A percentile compares a stretch with the other conserved stretches of the same genome.
Conservation (phyloP, 225 moss, liverwort and hornwort species). For the Lunularia cruciata region DNA sequence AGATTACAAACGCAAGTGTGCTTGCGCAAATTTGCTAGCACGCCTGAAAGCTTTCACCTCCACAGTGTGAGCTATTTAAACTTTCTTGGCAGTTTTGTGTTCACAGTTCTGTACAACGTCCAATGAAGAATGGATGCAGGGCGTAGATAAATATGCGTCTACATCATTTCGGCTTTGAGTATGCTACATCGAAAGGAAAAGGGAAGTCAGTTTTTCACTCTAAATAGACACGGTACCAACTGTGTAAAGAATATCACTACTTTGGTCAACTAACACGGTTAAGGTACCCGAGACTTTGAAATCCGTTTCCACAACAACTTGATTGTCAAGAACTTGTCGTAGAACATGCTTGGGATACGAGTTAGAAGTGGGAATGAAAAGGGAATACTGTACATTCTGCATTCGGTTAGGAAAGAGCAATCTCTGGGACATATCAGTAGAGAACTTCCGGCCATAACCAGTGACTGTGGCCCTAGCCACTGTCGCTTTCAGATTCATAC, state of each 20-base stretch:
- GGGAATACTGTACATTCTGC: slow-evolving; percentile 66
- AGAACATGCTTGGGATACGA: slow-evolving; percentile 53
- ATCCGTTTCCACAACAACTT: slow-evolving; percentile 63
- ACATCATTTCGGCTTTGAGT: background rate
- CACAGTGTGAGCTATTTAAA: no score
- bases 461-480: slow-evolving; percentile 61
- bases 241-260: slow-evolving; percentile 58
- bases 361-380: slow-evolving; percentile 47
- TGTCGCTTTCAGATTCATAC: slow-evolving; percentile 75
- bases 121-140: no score
- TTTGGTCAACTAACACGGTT: slow-evolving; percentile 71
- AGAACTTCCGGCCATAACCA: slow-evolving; percentile 49
- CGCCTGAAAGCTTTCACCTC: background rate
- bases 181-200: background rate
- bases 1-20: background rate
- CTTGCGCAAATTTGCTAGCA: background rate
- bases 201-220: background rate
- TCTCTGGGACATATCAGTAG: slow-evolving; percentile 62
- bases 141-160: background rate
- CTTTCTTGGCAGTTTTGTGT: slow-evolving; percentile 2
- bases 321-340: slow-evolving; percentile 61
- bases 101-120: slow-evolving; percentile 5
- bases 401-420: slow-evolving; percentile 68
- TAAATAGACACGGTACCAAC: slow-evolving; percentile 9
- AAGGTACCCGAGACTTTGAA: slow-evolving; percentile 55